Evolutionary conservation across 139 green algal genomes (phyloP).

Genomic region (Closterium sp.): DNA sequence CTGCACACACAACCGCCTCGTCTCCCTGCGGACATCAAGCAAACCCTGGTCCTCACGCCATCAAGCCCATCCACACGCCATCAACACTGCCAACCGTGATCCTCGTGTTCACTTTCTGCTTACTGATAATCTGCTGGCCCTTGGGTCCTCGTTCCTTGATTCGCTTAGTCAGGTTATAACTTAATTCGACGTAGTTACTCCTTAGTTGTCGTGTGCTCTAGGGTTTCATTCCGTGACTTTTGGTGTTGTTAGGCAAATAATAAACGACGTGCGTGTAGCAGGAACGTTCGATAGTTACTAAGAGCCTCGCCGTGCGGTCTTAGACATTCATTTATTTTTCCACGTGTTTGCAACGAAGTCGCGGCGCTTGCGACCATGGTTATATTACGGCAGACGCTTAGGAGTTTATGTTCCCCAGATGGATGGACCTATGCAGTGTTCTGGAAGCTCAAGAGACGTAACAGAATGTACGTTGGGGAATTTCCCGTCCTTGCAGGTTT

Average conservation of each 20-base stretch:
- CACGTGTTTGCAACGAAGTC: no score
- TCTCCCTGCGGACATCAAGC: neutral
- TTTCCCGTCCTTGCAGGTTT: neutral
- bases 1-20: neutral
- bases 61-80: no score
- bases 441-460: neutral
- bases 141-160: neutral
- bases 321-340: no score
- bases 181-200: no score
- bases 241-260: neutral
- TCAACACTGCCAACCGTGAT: neutral
- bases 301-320: neutral
- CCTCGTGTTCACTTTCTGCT: no score
- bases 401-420: neutral
- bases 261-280: neutral
- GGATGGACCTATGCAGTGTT: neutral
- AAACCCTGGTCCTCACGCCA: neutral
- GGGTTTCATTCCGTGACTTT: neutral
- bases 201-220: neutral
- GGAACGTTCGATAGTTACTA: neutral
- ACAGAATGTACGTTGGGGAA: neutral
- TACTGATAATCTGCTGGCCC: no score
- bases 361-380: neutral
- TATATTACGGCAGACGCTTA: neutral
- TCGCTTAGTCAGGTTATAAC: neutral